These are phyloP conservation scores for Metschnikowia bowlesiae DNA, from an alignment of 805 yeast species.

Conservation along the genomic window DNA sequence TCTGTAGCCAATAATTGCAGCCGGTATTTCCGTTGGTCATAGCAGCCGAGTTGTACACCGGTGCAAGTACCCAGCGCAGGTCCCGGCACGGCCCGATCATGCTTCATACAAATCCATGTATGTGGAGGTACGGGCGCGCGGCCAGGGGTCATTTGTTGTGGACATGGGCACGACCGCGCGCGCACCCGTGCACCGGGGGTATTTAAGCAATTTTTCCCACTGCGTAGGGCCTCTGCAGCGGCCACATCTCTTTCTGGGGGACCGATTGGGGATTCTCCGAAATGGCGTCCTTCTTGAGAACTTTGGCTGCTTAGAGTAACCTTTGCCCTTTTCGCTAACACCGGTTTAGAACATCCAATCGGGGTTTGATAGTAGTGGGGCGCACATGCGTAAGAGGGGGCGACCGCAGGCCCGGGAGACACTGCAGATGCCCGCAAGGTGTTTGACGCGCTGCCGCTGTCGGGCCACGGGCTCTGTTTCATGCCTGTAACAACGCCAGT, in stretches of 20 bases:
- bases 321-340: conserved; percentile 21
- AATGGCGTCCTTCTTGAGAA: conserved; percentile 12
- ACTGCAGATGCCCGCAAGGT: no score
- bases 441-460: no score
- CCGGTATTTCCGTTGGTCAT: no score
- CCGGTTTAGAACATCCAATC: conserved; percentile 18
- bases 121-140: no score
- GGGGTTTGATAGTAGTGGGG: conserved; percentile 23
- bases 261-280: conserved; percentile 19
- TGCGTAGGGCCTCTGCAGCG: conserved; percentile 1
- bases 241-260: conserved; percentile 14
- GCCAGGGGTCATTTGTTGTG: no score
- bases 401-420: background rate
- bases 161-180: background rate
- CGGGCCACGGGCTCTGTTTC: no score
- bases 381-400: conserved; percentile 10
- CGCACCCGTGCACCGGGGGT: conserved; percentile 11
- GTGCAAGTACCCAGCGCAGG: no score
- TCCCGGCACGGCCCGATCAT: no score
- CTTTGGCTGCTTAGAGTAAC: conserved; percentile 14
- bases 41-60: no score
- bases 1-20: no score
- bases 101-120: no score
- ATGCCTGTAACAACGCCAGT: no score
- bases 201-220: conserved; percentile 1